Base-by-base conservation (phyloP, 2,329 filamentous ascomycete genomes). In the Talaromyces sp. region DNA sequence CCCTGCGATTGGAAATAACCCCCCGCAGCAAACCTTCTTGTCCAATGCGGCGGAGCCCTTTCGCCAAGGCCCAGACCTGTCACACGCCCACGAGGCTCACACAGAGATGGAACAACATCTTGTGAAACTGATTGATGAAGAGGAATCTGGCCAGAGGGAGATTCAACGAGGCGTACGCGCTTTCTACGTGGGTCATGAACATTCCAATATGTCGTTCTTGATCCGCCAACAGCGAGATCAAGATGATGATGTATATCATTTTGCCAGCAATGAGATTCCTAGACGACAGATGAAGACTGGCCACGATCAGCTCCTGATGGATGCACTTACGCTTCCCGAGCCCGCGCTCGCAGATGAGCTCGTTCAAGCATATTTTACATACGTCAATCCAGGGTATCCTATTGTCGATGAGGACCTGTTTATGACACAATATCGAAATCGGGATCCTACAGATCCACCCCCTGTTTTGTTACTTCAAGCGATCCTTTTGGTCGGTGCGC, bases 191-290 rank as follows among this genome's bases (percentile, higher is more conserved):
- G 81, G 81, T 6, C 79, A 80, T 50, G 80, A 82, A 56, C 75
- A 81, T 53, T 83, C 81, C 30, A 83, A 83, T 53, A 74, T 83
- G 58, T 80, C 80, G 49, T 82, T 82, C 57, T 68, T 83, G 37
- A 76, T 83, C 24, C 77, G 79, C 11, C 80, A 82, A 55, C 77
- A 79, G 53, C 65, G 76, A 63, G 71, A 73, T 32, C 68, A 68
- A 51, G 71, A 74, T 52, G 71, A 73, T 39, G 67, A 73, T 56
- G 57, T 78, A 60, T 74, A 75, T 50, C 75, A 77, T 57, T 76
- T 76, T 55, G 71, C 75, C 4, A 71, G 72, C 39, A 76, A 75
- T 56, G 67, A 75, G 65, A 77, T 75, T 48, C 73, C 69, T 44
- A 75, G 64, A 56, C 76, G 60, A 49, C 75, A 74, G 49, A 61